Conservation (phyloP, 2,329 filamentous ascomycete species). For the Aspergillus jensenii region DNA sequence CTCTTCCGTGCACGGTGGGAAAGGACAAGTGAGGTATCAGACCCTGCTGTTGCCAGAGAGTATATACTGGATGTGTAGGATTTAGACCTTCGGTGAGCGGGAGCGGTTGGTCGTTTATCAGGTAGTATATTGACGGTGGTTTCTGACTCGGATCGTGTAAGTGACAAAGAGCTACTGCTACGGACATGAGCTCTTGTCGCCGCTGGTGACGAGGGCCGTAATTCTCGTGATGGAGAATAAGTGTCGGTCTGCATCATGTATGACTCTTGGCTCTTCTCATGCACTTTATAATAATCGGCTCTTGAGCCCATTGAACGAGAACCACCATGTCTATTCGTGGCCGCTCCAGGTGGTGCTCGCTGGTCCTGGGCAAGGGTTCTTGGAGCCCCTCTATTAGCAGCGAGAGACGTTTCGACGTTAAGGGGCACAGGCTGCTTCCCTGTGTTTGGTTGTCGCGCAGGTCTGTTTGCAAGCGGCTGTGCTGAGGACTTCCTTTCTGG, state of each 20-base stretch:
- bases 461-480: slow-evolving; percentile 12
- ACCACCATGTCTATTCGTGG: slow-evolving; percentile 14
- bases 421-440: slow-evolving; percentile 8
- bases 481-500: slow-evolving; percentile 17
- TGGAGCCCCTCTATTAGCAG: slow-evolving; percentile 29
- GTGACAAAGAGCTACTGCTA: slow-evolving; percentile 44
- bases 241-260: slow-evolving; percentile 44
- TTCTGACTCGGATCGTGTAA: slow-evolving; percentile 44
- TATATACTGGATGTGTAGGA: slow-evolving; percentile 48
- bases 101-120: slow-evolving; percentile 30
- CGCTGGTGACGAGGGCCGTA: slow-evolving; percentile 39
- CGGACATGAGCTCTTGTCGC: slow-evolving; percentile 41
- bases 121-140: slow-evolving; percentile 31
- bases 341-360: slow-evolving; percentile 21
- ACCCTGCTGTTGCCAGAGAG: slow-evolving; percentile 45
- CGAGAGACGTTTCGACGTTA: slow-evolving; percentile 15
- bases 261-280: slow-evolving; percentile 41
- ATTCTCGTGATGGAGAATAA: slow-evolving; percentile 38
- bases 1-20: slow-evolving; percentile 43
- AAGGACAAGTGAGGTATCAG: slow-evolving; percentile 46
- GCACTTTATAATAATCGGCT: slow-evolving; percentile 35
- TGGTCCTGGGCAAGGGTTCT: slow-evolving; percentile 28
- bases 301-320: slow-evolving; percentile 19
- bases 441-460: slow-evolving; percentile 11
- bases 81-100: slow-evolving; percentile 34